These are phyloP conservation scores for Gentiana macrophylla DNA, from an alignment of 257 asterid species.

Conservation along the genomic window DNA sequence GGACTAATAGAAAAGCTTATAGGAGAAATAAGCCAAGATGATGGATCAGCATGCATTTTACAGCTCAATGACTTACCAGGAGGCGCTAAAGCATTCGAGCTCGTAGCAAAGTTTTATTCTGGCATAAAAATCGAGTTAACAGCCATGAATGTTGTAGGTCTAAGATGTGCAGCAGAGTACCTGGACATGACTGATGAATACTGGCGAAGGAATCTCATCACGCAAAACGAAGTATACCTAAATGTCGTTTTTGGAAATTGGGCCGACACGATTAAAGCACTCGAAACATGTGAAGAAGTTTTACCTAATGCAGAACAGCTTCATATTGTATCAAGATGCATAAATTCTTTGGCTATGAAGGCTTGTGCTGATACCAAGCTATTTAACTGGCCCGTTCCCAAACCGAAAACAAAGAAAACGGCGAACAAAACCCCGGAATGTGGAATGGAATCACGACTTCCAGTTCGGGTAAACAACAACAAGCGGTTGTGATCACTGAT, in stretches of 20 bases:
- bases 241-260: conserved; percentile 55
- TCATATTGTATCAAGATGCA: conserved; percentile 65
- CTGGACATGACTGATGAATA: conserved; percentile 78
- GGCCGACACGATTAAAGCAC: conserved; percentile 74
- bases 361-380: conserved; percentile 64
- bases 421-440: conserved; percentile 11
- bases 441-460: conserved; percentile 62
- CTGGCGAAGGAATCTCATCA: conserved; percentile 67
- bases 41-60: conserved; percentile 27
- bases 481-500: conserved; percentile 11
- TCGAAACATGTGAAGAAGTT: conserved; percentile 76
- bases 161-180: conserved; percentile 79
- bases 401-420: conserved; percentile 13
- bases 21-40: conserved; percentile 26
- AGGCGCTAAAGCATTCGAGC: conserved; percentile 79
- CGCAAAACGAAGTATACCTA: conserved; percentile 52
- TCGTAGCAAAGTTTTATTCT: conserved; percentile 75
- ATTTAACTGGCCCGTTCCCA: conserved; percentile 50
- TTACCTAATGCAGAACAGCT: conserved; percentile 60
- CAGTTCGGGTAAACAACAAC: conserved; percentile 7
- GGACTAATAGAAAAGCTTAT: conserved; percentile 63
- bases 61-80: conserved; percentile 68
- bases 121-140: conserved; percentile 70
- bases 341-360: conserved; percentile 59
- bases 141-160: conserved; percentile 55